Conservation (phyloP, 768 basidiomycete species). For the Hypsizygus marmoreus region DNA sequence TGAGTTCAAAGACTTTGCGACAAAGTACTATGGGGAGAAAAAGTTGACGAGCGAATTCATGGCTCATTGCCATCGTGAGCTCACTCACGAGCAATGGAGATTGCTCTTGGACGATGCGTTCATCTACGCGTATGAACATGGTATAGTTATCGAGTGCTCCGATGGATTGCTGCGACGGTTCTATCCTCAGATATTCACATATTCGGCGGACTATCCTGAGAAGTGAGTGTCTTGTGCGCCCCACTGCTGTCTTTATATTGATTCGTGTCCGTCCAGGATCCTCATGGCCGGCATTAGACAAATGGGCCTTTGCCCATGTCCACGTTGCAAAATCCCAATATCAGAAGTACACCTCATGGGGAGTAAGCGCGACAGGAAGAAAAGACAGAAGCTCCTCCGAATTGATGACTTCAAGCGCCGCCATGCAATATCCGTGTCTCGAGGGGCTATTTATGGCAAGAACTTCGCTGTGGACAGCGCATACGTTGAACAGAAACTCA, state of each 20-base stretch:
- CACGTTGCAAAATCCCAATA: conserved; percentile 23
- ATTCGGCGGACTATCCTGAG: conserved; percentile 39
- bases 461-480: conserved; percentile 20
- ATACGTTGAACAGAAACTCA: conserved; percentile 20
- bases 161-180: conserved; percentile 32
- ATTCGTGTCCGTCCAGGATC: conserved; percentile 12
- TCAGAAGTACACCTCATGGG: conserved; percentile 27
- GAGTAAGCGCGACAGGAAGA: conserved; percentile 7
- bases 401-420: conserved; percentile 5
- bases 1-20: no score
- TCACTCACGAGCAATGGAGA: no score
- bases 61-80: no score
- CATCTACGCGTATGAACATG: no score
- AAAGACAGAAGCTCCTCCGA: conserved; percentile 6
- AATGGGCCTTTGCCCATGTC: conserved; percentile 25
- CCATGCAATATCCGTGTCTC: conserved; percentile 18
- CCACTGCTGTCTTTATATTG: neutral
- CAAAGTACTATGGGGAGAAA: no score
- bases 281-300: conserved; percentile 25
- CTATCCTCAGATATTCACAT: conserved; percentile 32
- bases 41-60: no score
- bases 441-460: conserved; percentile 25
- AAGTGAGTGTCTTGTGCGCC: conserved; percentile 25
- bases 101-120: no score
- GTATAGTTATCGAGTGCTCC: conserved; percentile 30